Evolutionary conservation across 2,329 filamentous ascomycete species (phyloP), one percentile per base, ranked within the genome.

Genomic region (Exserohilum rostratum): DNA sequence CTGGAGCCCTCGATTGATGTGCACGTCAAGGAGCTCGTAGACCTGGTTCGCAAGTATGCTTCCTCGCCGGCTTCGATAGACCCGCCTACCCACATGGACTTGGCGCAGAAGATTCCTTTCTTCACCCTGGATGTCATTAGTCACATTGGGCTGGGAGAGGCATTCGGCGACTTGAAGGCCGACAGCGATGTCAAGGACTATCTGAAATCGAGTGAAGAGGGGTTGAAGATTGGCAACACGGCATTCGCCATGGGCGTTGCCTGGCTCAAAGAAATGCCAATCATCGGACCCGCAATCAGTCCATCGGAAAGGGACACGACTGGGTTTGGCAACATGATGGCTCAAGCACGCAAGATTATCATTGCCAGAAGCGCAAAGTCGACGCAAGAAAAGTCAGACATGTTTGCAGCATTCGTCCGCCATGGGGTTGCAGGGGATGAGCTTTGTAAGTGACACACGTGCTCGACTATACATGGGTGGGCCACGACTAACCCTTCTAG

Each of bases 51-150:
- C 52, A 81, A 80, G 60, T 85, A 81, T 57, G 63, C 69, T 18
- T 38, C 61, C 7, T 34, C 67, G 4, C 37, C 57, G 13, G 25
- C 57, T 7, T 67, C 65, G 6, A 60, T 43, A 5, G 38, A 50
- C 6, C 34, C 58, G 33, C 70, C 78, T 4, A 77, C 63, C 1
- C 64, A 74, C 3, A 72, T 84, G 62, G 81, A 85, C 52, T 64
- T 82, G 46, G 79, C 76, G 2, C 70, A 71, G 5, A 82, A 82
- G 55, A 76, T 78, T 3, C 80, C 83, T 37, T 73, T 77, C 70
- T 80, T 85, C 50, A 83, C 82, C 0, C 70, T 86, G 4, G 84
- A 86, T 53, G 79, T 84, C 34, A 83, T 87, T 58, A 82, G 78
- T 30, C 77, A 79, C 38, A 65, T 86, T 4, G 80, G 80, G 0